Conservation (phyloP, 768 basidiomycete genomes). For the Kwoniella pini region DNA sequence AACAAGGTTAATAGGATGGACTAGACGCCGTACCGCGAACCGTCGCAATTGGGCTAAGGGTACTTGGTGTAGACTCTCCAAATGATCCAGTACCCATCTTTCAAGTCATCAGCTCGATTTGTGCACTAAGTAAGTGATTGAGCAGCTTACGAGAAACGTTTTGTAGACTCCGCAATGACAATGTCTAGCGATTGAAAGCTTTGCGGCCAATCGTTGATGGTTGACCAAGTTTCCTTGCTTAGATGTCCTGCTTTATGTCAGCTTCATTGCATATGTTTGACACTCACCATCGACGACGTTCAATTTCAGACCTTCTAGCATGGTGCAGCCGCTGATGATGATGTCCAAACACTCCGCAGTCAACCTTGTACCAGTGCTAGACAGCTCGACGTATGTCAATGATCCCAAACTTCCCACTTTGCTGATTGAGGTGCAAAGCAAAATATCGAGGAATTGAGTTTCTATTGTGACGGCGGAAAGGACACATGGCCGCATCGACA, state of each 20-base stretch:
- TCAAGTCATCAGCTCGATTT: neutral
- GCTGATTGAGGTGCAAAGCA: constrained; percentile 13
- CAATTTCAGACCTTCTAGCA: constrained; percentile 10
- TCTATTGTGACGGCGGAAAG: constrained; percentile 5
- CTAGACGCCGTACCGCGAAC: constrained; percentile 15
- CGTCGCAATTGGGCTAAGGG: constrained; percentile 20
- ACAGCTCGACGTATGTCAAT: constrained; percentile 17
- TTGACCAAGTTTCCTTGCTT: constrained; percentile 25
- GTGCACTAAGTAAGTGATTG: too few relatives aligned
- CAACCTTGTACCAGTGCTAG: constrained; percentile 23
- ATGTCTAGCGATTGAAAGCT: constrained; percentile 15
- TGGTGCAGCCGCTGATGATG: constrained; percentile 19
- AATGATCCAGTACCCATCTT: constrained; percentile 31
- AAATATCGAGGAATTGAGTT: constrained; percentile 25
- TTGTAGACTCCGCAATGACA: constrained; percentile 11
- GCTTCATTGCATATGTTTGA: neutral
- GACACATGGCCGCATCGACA: constrained; percentile 1
- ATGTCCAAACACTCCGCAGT: constrained; percentile 17
- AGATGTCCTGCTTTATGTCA: constrained; percentile 22
- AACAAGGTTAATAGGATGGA: constrained; percentile 16
- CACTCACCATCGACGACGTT: constrained; percentile 25
- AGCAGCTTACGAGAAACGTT: constrained; percentile 22
- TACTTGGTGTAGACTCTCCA: constrained; percentile 17
- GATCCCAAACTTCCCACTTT: constrained; percentile 15
- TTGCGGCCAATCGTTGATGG: constrained; percentile 25